Evolutionary conservation across 2,329 filamentous ascomycete species (phyloP).

Genomic region (Pseudophaeomoniella oleicola): DNA sequence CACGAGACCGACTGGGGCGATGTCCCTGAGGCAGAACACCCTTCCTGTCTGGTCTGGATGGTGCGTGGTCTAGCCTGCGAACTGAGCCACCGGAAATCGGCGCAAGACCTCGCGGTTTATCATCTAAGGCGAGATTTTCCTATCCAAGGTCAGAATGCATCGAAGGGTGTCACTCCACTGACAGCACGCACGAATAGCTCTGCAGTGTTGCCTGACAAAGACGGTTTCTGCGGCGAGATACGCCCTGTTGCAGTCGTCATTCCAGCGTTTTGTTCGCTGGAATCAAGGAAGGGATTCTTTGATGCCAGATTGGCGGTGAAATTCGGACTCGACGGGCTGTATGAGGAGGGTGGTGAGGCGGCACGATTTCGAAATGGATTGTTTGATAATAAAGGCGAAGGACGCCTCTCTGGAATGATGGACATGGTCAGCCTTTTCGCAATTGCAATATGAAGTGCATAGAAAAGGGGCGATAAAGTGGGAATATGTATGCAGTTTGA

Average conservation of each 20-base stretch:
- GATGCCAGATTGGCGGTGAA: slow-evolving; percentile 33
- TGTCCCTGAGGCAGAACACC: slow-evolving; percentile 14
- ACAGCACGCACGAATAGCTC: slow-evolving; percentile 44
- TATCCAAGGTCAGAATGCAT: slow-evolving; percentile 17
- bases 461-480: slow-evolving; percentile 14
- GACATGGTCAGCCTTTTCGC: slow-evolving; percentile 17
- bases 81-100: slow-evolving; percentile 9
- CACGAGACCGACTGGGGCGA: slow-evolving; percentile 16
- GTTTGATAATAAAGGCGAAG: slow-evolving; percentile 23
- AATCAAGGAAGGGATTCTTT: slow-evolving; percentile 49
- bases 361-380: slow-evolving; percentile 36
- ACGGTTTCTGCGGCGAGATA: slow-evolving; percentile 21
- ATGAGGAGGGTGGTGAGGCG: slow-evolving; percentile 21
- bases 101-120: slow-evolving; percentile 15
- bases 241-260: slow-evolving; percentile 19
- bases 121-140: slow-evolving; percentile 24
- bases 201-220: slow-evolving; percentile 33
- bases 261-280: slow-evolving; percentile 21
- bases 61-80: slow-evolving; percentile 18
- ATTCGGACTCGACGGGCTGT: slow-evolving; percentile 13
- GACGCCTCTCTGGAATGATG: slow-evolving; percentile 7
- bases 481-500: not conserved
- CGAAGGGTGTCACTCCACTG: slow-evolving; percentile 2
- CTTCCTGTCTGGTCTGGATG: slow-evolving; percentile 10
- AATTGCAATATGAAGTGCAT: slow-evolving; percentile 5